These are phyloP conservation scores for Plectosphaerella sp. DNA, from an alignment of 2,329 filamentous ascomycete species.

Conservation along the genomic window DNA sequence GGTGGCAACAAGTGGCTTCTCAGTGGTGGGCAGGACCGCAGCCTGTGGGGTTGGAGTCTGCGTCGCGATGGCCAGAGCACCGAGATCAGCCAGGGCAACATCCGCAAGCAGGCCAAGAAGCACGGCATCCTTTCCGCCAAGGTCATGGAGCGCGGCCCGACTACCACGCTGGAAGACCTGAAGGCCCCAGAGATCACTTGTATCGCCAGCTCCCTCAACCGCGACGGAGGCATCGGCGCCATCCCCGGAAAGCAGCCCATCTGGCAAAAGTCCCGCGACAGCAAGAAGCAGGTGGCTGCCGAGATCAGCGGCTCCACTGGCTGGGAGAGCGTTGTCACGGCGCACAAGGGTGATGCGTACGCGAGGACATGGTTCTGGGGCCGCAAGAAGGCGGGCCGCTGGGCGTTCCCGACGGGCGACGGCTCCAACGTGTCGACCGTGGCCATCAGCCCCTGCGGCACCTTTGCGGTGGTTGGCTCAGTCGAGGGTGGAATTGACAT, in stretches of 20 bases:
- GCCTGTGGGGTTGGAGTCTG: slow-evolving; percentile 94
- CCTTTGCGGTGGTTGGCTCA: slow-evolving; percentile 87
- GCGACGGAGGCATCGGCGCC: slow-evolving; percentile 89
- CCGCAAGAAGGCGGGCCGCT: slow-evolving; percentile 84
- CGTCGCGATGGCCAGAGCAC: slow-evolving; percentile 90
- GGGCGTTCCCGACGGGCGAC: slow-evolving; percentile 87
- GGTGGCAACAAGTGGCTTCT: slow-evolving; percentile 89
- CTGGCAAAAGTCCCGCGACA: slow-evolving; percentile 73
- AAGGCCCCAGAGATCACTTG: slow-evolving; percentile 91
- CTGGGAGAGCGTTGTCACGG: slow-evolving; percentile 96
- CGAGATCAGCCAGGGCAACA: slow-evolving; percentile 86
- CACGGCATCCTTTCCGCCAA: slow-evolving; percentile 62
- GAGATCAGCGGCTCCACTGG: slow-evolving; percentile 76
- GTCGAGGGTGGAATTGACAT: slow-evolving; percentile 80
- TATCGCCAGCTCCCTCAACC: slow-evolving; percentile 86
- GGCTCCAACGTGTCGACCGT: slow-evolving; percentile 80
- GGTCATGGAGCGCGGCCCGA: slow-evolving; percentile 54
- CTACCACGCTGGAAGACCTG: slow-evolving; percentile 64
- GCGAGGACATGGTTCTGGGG: slow-evolving; percentile 99
- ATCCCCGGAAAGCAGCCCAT: slow-evolving; percentile 72
- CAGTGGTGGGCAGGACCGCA: slow-evolving; percentile 83
- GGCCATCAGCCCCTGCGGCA: slow-evolving; percentile 85
- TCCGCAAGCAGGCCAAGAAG: slow-evolving; percentile 88
- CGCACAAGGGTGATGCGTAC: slow-evolving; percentile 77
- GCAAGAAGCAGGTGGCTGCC: slow-evolving; percentile 60